Base-by-base conservation (phyloP, 441 rosid genomes). In the Gossypium aridum region DNA sequence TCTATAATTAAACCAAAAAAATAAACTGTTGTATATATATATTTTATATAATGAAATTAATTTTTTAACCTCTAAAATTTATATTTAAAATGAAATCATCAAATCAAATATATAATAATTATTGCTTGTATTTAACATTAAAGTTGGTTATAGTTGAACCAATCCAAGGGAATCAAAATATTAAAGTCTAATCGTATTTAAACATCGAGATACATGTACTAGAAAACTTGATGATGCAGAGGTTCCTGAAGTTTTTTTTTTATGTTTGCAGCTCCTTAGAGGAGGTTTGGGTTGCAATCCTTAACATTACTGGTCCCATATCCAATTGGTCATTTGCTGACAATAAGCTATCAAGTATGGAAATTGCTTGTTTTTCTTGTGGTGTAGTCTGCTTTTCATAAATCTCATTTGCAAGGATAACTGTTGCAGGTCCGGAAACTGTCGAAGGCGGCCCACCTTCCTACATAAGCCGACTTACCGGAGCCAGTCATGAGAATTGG, bases 241-340 rank as follows among this genome's bases (percentile, higher is more conserved):
- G 47, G 47, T 39, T 63, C 7, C 49, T 70, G 13, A 17, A 28
- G 20, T 53, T 70, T 17, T 53, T 64, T 57, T 59, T 70, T 68
- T 45, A 69, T 65, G 47, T n/a, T 87, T 85, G 77, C 89, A 96
- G 99, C 56, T 89, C 94, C 73, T 84, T 91, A 70, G 82, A 91
- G 78, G 98, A 93, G 84, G 89, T 96, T 26, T 96, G 98, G 98
- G 98, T 94, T 81, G 80, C 97, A 47, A 93, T 92, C 72, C 87
- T 96, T 57, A 96, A 96, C 83, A 86, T 96, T 77, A 94, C 96
- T 0, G 98, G 99, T 7, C 98, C 99, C 59, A 81, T 96, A 80
- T 89, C 97, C 7, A 82, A 85, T 79, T 96, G 99, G 99, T 96
- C 99, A 39, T 89, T 92, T 23, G 97, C 98, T 13, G 93, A 92